phyloP scores from a whole-genome alignment of 768 basidiomycete genomes.

The Daedaleopsis nitida region DNA sequence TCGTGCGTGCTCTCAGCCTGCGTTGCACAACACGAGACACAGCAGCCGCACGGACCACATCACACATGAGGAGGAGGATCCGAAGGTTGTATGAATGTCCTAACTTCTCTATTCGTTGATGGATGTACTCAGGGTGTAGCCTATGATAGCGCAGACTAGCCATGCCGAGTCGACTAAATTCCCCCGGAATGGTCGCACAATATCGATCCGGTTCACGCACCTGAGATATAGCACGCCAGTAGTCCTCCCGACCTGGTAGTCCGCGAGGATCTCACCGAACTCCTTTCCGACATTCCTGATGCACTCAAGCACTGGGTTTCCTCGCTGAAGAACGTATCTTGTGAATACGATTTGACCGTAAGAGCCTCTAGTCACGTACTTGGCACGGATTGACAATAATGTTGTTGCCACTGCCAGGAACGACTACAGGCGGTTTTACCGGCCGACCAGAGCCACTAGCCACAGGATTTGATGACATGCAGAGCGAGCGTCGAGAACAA shows the following conservation, averaged over 20 bases:
- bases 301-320: slow-evolving; percentile 86
- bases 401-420: slow-evolving; percentile 35
- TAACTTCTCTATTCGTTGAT: slow-evolving; percentile 85
- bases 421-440: slow-evolving; percentile 34
- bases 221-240: slow-evolving; percentile 92
- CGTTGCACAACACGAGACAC: neutral
- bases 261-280: slow-evolving; percentile 90
- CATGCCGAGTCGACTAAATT: neutral
- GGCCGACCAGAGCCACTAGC: slow-evolving; percentile 1
- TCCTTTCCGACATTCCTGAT: slow-evolving; percentile 92
- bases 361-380: slow-evolving; percentile 13
- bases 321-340: slow-evolving; percentile 49
- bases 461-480: too few species aligned
- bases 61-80: slow-evolving; percentile 86
- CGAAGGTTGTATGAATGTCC: slow-evolving; percentile 80
- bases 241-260: slow-evolving; percentile 95
- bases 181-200: too few species aligned
- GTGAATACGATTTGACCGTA: neutral
- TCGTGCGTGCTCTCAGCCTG: neutral
- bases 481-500: too few species aligned
- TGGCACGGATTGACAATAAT: slow-evolving; percentile 38
- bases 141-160: slow-evolving; percentile 89
- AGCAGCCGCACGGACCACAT: slow-evolving; percentile 66
- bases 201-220: slow-evolving; percentile 38
- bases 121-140: slow-evolving; percentile 96